Evolutionary conservation across 2,329 filamentous ascomycete species (phyloP), one percentile per base, ranked within the genome.

Genomic region (Fusarium luffae): DNA sequence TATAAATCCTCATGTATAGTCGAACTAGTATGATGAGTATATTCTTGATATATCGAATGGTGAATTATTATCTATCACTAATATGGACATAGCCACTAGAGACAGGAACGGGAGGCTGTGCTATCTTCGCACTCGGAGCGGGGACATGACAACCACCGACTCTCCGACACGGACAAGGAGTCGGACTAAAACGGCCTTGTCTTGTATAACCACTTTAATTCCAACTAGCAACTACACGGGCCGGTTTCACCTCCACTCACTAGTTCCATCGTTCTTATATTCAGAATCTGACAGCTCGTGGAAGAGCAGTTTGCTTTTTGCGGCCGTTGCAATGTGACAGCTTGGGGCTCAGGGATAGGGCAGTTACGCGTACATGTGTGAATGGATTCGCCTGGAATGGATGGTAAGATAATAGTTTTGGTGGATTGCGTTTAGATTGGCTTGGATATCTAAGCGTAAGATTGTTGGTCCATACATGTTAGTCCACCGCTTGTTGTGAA

Each of bases 321-420:
- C 11, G 58, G 34, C 44, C 44, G 10, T 16, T 34, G 23, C 40
- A 18, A 4, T 9, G 30, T 34, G 32, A 60, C 27, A 7, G 19
- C 37, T 19, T n/a, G 34, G 25, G 40, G 30, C 43, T 34, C 12
- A 11, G 23, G 10, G 10, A 41, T 23, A 47, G 30, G 34, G 23
- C 16, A 25, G 18, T 32, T 61, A 61, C 62, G 54, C 48, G 62
- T 61, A 54, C 62, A 55, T 54, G 48, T 66, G 54, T 54, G 18
- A 28, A 50, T 43, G n/a, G 28, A 34, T 13, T 32, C 11, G 8
- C 9, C 19, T 61, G 32, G 25, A 54, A 43, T 54, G 63, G 63
- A 7, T 66, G 63, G 63, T 66, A 66, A 66, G 61, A 66, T 44
- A 54, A 48, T 61, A 54, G 62, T 25, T 46, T 56, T 30, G 8